Percentiles rank a stretch among this genome's conserved stretches.
Conservation (phyloP, 2,329 filamentous ascomycete genomes). For the Nothophaeocryptopus gaeumannii region DNA sequence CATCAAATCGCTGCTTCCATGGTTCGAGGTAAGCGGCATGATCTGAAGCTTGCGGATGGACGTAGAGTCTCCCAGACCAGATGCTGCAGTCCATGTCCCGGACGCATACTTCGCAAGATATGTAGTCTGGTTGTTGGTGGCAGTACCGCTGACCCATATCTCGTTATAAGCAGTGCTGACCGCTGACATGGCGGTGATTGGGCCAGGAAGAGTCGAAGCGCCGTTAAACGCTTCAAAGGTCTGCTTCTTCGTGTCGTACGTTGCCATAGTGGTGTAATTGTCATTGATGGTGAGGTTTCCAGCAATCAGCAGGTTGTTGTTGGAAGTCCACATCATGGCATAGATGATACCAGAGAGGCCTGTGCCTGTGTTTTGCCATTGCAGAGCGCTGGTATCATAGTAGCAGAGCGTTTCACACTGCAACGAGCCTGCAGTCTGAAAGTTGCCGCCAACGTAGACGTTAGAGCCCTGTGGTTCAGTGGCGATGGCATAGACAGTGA, state of each 20-base stretch:
- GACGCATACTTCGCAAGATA: constrained; percentile 78
- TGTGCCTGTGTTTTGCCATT: constrained; percentile 78
- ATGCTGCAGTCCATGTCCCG: constrained; percentile 66
- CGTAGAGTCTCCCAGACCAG: constrained; percentile 63
- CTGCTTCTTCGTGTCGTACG: constrained; percentile 66
- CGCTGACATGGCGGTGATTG: constrained; percentile 70
- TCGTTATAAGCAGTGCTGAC: constrained; percentile 69
- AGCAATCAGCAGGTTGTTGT: constrained; percentile 69
- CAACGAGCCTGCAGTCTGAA: constrained; percentile 77
- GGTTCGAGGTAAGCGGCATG: constrained; percentile 66
- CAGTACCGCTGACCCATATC: constrained; percentile 74
- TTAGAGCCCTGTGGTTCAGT: constrained; percentile 67
- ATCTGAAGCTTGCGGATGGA: constrained; percentile 78
- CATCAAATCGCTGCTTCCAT: constrained; percentile 63
- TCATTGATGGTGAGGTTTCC: constrained; percentile 70
- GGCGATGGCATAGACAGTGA: constrained; percentile 73
- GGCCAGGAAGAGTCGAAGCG: constrained; percentile 71
- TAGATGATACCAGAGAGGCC: constrained; percentile 69
- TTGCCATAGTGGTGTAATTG: constrained; percentile 65
- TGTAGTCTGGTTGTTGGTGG: constrained; percentile 60
- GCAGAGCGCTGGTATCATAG: constrained; percentile 65
- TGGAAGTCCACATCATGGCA: constrained; percentile 71
- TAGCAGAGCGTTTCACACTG: constrained; percentile 79
- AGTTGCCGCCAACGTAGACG: constrained; percentile 83
- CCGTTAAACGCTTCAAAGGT: constrained; percentile 63